A percentile compares a stretch with the other conserved stretches of the same genome.
Evolutionary conservation across 2,329 filamentous ascomycete species (phyloP).

Genomic region (Davidsoniella australis): DNA sequence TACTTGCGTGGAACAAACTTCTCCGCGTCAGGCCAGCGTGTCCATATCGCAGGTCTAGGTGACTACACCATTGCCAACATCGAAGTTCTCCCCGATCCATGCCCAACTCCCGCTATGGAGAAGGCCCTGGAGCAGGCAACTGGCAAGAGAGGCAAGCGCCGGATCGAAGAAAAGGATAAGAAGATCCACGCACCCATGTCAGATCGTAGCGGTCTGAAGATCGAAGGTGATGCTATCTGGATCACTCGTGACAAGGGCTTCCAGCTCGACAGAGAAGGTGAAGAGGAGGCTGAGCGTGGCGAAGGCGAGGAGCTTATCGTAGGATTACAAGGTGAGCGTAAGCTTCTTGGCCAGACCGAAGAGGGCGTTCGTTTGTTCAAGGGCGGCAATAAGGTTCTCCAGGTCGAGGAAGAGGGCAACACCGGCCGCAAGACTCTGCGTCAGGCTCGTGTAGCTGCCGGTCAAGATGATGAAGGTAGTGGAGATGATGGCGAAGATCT

Average conservation of each 20-base stretch:
- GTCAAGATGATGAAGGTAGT: constrained; percentile 41
- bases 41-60: constrained; percentile 84
- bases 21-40: constrained; percentile 62
- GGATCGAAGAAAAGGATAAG: constrained; percentile 92
- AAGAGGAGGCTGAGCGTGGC: constrained; percentile 64
- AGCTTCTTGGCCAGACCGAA: constrained; percentile 65
- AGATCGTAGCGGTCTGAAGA: constrained; percentile 85
- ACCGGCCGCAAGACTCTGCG: constrained; percentile 43
- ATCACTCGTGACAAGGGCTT: constrained; percentile 55
- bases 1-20: constrained; percentile 95
- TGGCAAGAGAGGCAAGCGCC: constrained; percentile 63
- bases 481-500: constrained; percentile 27
- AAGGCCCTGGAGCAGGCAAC: constrained; percentile 69
- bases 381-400: constrained; percentile 51
- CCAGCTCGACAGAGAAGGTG: constrained; percentile 55
- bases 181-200: constrained; percentile 95
- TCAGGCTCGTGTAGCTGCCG: constrained; percentile 38
- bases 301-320: constrained; percentile 92
- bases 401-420: constrained; percentile 32
- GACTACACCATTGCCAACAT: constrained; percentile 73
- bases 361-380: constrained; percentile 75
- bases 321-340: constrained; percentile 66
- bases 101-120: constrained; percentile 82
- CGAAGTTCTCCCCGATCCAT: constrained; percentile 81
- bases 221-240: constrained; percentile 94